phyloP scores from a whole-genome alignment of 73 alveolate genomes.

The Effrenium voratum region DNA sequence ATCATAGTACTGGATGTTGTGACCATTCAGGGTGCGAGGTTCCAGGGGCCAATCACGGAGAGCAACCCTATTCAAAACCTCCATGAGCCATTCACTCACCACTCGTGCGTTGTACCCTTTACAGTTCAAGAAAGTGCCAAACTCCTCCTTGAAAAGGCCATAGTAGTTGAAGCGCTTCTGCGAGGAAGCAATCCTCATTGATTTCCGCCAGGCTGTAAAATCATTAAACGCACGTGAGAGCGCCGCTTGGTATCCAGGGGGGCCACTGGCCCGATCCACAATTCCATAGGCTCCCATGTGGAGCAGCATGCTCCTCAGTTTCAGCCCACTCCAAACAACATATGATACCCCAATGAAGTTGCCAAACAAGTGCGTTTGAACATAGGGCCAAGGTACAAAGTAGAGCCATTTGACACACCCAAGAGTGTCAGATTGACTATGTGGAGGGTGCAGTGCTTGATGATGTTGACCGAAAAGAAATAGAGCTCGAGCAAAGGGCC shows the following conservation, averaged over 20 bases:
- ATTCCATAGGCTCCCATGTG: constrained; percentile 2
- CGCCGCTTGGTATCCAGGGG: background rate
- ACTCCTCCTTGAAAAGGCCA: background rate
- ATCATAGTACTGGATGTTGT: background rate
- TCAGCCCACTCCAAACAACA: background rate
- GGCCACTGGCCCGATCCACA: background rate
- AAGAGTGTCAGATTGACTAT: background rate
- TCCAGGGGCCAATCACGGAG: no score
- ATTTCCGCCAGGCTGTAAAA: background rate
- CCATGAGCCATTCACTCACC: background rate
- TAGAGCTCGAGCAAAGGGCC: constrained; percentile 1
- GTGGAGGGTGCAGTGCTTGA: constrained; percentile 13
- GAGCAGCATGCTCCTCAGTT: background rate
- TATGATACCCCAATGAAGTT: no score
- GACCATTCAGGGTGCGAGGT: background rate
- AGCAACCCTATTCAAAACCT: no score
- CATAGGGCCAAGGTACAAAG: background rate
- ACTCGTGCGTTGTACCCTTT: constrained; percentile 15
- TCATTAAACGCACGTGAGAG: background rate
- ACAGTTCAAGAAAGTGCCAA: background rate
- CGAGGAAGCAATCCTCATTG: background rate
- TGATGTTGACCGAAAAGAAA: background rate
- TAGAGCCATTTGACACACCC: background rate
- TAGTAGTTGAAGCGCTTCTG: background rate
- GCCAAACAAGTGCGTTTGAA: background rate